Conservation (phyloP, 2,329 filamentous ascomycete species). For the Thyridium curvatum region DNA sequence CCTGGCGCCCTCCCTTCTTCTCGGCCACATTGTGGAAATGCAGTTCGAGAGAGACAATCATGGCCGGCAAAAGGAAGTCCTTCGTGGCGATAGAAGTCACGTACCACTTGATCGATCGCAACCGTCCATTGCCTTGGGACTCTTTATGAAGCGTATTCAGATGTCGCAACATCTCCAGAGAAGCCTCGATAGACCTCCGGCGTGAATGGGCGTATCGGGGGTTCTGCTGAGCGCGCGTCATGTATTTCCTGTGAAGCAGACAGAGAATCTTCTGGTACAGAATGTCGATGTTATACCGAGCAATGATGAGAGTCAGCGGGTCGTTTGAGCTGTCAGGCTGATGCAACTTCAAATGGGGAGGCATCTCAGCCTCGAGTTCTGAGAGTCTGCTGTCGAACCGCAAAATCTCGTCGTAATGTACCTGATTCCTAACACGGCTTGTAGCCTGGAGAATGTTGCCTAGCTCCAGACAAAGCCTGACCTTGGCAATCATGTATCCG, state of each 20-base stretch:
- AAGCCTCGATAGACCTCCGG: slow-evolving; percentile 77
- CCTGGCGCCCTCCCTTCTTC: slow-evolving; percentile 30
- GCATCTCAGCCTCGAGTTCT: slow-evolving; percentile 59
- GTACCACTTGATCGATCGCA: slow-evolving; percentile 71
- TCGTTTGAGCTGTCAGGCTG: slow-evolving; percentile 71
- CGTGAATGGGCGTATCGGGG: slow-evolving; percentile 79
- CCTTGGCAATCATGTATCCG: slow-evolving; percentile 72
- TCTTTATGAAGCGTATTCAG: slow-evolving; percentile 72
- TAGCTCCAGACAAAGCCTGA: slow-evolving; percentile 60
- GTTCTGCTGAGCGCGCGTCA: slow-evolving; percentile 71
- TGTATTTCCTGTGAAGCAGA: slow-evolving; percentile 81
- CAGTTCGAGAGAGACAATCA: slow-evolving; percentile 77
- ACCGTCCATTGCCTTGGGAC: slow-evolving; percentile 62
- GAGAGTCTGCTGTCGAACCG: slow-evolving; percentile 56
- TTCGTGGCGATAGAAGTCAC: slow-evolving; percentile 73
- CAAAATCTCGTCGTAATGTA: slow-evolving; percentile 59
- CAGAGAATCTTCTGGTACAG: slow-evolving; percentile 86
- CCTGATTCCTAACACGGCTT: slow-evolving; percentile 46
- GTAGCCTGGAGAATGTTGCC: slow-evolving; percentile 65
- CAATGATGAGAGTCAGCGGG: slow-evolving; percentile 78
- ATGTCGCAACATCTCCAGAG: slow-evolving; percentile 73
- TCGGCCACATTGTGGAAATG: slow-evolving; percentile 58
- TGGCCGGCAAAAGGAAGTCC: slow-evolving; percentile 81
- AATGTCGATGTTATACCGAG: slow-evolving; percentile 77
- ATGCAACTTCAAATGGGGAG: slow-evolving; percentile 72